phyloP scores from a whole-genome alignment of 495 filamentous ascomycete species.

The Immersiella caudata region DNA sequence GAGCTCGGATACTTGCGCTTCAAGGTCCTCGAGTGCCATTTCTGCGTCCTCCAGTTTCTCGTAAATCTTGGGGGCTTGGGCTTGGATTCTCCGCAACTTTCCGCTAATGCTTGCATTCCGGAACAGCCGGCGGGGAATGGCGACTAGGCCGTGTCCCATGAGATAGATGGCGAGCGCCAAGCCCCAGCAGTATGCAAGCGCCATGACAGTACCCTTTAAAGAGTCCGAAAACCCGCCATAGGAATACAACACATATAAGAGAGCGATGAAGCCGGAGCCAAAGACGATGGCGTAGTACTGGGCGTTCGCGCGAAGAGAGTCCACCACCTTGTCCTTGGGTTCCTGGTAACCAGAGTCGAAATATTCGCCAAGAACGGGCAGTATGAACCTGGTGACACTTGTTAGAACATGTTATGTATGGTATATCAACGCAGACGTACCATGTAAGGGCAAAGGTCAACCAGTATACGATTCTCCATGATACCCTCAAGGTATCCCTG shows the following conservation, averaged over 20 bases:
- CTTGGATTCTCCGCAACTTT: conserved; percentile 72
- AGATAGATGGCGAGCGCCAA: conserved; percentile 89
- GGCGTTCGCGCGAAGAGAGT: conserved; percentile 82
- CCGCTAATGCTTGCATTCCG: conserved; percentile 73
- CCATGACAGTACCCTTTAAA: conserved; percentile 86
- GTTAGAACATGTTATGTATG: background rate
- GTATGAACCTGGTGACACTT: conserved; percentile 67
- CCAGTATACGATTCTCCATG: conserved; percentile 96
- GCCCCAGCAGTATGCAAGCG: conserved; percentile 91
- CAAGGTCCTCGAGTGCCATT: conserved; percentile 76
- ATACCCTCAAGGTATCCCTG: conserved; percentile 70
- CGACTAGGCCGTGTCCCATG: conserved; percentile 95
- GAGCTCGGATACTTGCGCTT: conserved; percentile 76
- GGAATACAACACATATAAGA: conserved; percentile 81
- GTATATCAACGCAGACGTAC: conserved; percentile 48
- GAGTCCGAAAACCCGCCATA: conserved; percentile 59
- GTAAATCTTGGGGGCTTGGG: conserved; percentile 76
- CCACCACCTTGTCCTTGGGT: conserved; percentile 73
- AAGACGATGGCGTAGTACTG: conserved; percentile 84
- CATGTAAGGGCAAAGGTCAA: conserved; percentile 93
- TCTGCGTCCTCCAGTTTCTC: conserved; percentile 88
- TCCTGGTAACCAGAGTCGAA: conserved; percentile 91
- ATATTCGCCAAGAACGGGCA: conserved; percentile 91
- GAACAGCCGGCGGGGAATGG: conserved; percentile 80
- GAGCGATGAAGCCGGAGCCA: conserved; percentile 66